These are phyloP conservation scores for Coelastrella sp. DNA, from an alignment of 139 green algal genomes.

Conservation along the genomic window DNA sequence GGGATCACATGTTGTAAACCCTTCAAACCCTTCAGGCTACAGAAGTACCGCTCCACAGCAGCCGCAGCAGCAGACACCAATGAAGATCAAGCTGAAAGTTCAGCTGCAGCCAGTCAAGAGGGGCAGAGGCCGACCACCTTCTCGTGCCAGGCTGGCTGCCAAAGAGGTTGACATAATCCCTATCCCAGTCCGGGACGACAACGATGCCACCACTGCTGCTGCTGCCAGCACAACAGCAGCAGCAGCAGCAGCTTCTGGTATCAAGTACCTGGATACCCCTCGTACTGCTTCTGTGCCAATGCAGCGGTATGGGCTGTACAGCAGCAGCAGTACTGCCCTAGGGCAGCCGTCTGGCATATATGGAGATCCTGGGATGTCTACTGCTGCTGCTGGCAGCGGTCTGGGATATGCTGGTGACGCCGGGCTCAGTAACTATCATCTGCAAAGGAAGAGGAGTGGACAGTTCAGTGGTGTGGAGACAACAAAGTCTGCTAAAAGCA, in stretches of 20 bases:
- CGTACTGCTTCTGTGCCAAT: not conserved
- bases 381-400: constrained; percentile 7
- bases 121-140: constrained; percentile 24
- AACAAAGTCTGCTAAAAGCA: not conserved
- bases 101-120: not conserved
- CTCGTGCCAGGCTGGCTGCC: not conserved
- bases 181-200: not conserved
- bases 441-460: constrained; percentile 35
- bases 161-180: constrained; percentile 21
- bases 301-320: not conserved
- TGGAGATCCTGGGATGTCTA: not conserved
- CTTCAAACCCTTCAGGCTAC: not conserved
- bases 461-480: constrained; percentile 9
- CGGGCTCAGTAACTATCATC: not conserved
- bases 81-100: constrained; percentile 9
- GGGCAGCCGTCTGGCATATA: not conserved
- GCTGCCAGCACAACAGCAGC: not conserved
- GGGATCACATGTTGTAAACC: not conserved
- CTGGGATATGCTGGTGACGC: too few species aligned
- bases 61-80: constrained; percentile 13
- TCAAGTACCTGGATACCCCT: not conserved
- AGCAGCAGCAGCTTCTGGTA: not conserved
- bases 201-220: not conserved
- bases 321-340: not conserved
- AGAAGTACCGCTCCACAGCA: not conserved